phyloP scores from a whole-genome alignment of 73 alveolate genomes.

The Urostyla sp. region DNA sequence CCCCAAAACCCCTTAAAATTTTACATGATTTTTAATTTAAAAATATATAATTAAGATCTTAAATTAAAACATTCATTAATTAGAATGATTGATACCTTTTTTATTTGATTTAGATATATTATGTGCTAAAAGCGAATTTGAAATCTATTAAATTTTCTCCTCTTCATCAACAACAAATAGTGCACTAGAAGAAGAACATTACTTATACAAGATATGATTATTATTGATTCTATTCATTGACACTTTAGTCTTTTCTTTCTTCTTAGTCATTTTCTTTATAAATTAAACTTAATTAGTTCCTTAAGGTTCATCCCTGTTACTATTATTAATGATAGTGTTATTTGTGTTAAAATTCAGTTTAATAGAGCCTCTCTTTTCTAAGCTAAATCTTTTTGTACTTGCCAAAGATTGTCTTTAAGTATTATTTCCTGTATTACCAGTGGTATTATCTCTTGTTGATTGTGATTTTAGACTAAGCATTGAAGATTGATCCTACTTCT shows the following conservation, averaged over 20 bases:
- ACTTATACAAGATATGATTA: conserved; percentile 6
- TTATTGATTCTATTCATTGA: conserved; percentile 35
- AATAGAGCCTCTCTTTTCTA: background rate
- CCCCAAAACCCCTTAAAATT: too few relatives aligned
- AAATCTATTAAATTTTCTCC: conserved; percentile 13
- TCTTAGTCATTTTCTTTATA: conserved; percentile 5
- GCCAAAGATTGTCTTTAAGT: too few relatives aligned
- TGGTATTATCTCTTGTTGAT: conserved; percentile 35
- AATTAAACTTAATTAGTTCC: background rate
- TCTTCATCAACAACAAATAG: conserved; percentile 42
- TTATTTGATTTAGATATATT: too few relatives aligned
- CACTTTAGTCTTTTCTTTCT: conserved; percentile 14
- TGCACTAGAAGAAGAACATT: conserved; percentile 30
- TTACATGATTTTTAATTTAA: too few relatives aligned
- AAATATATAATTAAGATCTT: too few relatives aligned
- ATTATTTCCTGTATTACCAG: background rate
- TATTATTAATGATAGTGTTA: background rate
- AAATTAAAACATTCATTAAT: too few relatives aligned
- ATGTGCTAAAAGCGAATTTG: too few relatives aligned
- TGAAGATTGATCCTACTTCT: conserved; percentile 1
- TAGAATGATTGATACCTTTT: too few relatives aligned
- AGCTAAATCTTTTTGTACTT: too few relatives aligned
- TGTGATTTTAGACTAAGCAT: conserved; percentile 35
- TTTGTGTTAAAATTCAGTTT: background rate
- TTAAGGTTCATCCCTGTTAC: background rate